These are phyloP conservation scores for Plasmodium falciparum DNA, from an alignment of 169 alveolate species.

Conservation along the genomic window DNA sequence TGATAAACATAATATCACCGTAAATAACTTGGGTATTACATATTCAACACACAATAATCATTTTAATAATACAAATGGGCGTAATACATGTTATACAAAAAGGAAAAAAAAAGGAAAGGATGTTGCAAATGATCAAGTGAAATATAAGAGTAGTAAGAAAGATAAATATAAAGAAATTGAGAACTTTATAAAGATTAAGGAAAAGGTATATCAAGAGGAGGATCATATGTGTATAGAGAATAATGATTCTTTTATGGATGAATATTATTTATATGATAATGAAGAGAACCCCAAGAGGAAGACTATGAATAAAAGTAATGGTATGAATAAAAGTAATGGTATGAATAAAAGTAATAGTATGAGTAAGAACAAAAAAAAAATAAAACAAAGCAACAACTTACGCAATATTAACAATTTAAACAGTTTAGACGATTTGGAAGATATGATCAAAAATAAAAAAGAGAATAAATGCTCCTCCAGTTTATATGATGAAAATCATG, in stretches of 20 bases:
- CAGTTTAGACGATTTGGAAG: background rate
- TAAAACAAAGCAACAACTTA: background rate
- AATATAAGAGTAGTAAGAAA: background rate
- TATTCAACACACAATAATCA: slow-evolving; percentile 55
- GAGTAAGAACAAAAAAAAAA: background rate
- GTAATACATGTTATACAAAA: background rate
- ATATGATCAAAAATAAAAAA: background rate
- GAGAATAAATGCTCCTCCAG: background rate
- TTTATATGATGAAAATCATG: background rate
- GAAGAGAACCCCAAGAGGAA: background rate
- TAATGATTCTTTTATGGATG: too few species aligned
- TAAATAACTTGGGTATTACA: slow-evolving; percentile 44
- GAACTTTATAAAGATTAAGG: slow-evolving; percentile 53
- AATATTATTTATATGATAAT: background rate
- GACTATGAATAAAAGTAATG: background rate
- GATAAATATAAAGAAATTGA: slow-evolving; percentile 41
- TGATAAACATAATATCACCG: slow-evolving; percentile 8
- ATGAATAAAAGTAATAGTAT: background rate
- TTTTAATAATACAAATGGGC: slow-evolving; percentile 7
- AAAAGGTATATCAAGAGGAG: slow-evolving; percentile 33
- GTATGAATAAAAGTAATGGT: background rate
- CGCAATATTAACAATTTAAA: too few species aligned
- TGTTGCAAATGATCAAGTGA: too few species aligned
- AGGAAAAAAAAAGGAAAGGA: background rate
- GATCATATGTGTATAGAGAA: background rate